Base-by-base conservation (phyloP, 306 rosid species). In the Clitoria ternatea region DNA sequence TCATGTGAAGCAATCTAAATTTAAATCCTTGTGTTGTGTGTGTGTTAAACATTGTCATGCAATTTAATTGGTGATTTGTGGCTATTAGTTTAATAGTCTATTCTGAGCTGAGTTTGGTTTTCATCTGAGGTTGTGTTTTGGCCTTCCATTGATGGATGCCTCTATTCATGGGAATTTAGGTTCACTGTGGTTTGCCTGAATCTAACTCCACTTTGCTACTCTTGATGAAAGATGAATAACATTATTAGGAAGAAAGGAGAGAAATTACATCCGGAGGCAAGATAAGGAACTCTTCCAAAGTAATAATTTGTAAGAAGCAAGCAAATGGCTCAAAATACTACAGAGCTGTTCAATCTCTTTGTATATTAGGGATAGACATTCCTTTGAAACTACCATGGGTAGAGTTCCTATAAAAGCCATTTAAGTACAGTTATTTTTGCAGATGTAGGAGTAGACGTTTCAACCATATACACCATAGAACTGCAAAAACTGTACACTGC, bases 271-370 rank as follows among this genome's bases (percentile, higher is more conserved):
- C 17, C 18, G 32, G 5, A 20, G 32, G 24, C 42, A 65, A 45
- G 29, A 56, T 11, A 56, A 7, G 32, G n/a, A n/a, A n/a, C n/a
- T 52, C 44, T 24, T 13, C 52, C 35, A 22, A 66, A 55, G 33
- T 45, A 29, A 4, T 48, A 36, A 33, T 17, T 4, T 6, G 6
- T 7, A 32, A 32, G 17, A 27, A 59, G 64, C 29, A 4, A 36
- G 40, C 35, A 37, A 73, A 49, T 61, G 32, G 55, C 57, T 37
- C 54, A 48, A 76, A 76, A 67, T 23, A 33, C 23, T 17, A 37
- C 33, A 47, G 8, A 18, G 32, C 17, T 37, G 49, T 70, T 15
- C 30, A 23, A 61, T 63, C n/a, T 43, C 4, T 32, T 35, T 70
- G 44, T 62, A 33, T 43, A 14, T 44, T 18, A 43, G 52, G 43